Conservation (phyloP, 345 rosid species). For the Eucalyptus pumila region DNA sequence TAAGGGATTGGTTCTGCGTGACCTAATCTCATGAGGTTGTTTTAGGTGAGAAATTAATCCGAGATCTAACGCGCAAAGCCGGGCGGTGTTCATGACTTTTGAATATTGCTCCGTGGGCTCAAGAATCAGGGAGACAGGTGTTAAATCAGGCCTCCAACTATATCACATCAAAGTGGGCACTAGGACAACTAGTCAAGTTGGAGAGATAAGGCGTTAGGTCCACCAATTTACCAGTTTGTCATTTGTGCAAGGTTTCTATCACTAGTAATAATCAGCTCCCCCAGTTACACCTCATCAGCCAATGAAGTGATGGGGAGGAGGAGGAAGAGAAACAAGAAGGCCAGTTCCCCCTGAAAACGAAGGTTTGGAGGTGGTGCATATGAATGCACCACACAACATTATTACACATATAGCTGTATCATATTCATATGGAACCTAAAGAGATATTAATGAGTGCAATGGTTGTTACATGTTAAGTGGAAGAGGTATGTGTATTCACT, state of each 20-base stretch:
- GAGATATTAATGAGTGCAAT: not conserved
- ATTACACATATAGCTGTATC: not conserved
- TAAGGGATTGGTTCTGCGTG: not conserved
- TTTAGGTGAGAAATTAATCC: not conserved
- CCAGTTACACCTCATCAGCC: not conserved
- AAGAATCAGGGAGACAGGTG: not conserved
- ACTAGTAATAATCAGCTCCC: not conserved
- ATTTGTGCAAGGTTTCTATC: not conserved
- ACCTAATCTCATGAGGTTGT: not conserved
- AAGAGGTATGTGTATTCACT: not conserved
- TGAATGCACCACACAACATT: not conserved
- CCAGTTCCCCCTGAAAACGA: not conserved
- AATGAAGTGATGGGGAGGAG: not conserved
- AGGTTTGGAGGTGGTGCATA: not conserved
- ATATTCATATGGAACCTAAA: not conserved
- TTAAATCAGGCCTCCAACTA: not conserved
- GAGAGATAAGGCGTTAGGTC: not conserved
- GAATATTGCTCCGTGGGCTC: not conserved
- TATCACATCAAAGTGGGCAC: not conserved
- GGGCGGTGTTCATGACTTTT: not conserved
- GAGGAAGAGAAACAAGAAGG: not conserved
- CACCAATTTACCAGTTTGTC: not conserved
- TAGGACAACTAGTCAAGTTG: not conserved
- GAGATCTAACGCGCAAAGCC: not conserved
- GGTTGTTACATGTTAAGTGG: not conserved